Evolutionary conservation across 75 land plant genomes (phyloP).

Genomic region (Pseudotsuga menziesii): DNA sequence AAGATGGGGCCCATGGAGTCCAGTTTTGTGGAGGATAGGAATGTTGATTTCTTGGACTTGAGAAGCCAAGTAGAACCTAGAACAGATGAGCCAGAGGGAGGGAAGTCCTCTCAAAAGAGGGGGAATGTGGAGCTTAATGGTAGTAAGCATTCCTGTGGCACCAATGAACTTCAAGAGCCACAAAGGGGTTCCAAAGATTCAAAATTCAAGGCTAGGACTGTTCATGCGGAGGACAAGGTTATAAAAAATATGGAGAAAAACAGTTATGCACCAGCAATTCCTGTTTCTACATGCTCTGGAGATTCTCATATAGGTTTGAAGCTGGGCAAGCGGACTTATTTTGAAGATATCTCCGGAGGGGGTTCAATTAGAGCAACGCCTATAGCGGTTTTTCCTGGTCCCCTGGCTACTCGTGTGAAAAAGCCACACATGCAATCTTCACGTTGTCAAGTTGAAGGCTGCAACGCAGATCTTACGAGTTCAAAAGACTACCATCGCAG

Average conservation of each 20-base stretch:
- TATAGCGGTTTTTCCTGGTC: background rate
- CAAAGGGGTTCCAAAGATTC: background rate
- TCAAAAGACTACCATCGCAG: slow-evolving; percentile 72
- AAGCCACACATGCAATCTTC: slow-evolving; percentile 21
- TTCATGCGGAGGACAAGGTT: background rate
- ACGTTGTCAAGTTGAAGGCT: slow-evolving; percentile 77
- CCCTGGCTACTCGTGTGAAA: slow-evolving; percentile 23
- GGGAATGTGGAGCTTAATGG: background rate
- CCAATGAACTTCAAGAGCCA: background rate
- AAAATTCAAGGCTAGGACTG: background rate
- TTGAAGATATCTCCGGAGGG: slow-evolving; percentile 29
- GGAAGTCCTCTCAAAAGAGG: background rate
- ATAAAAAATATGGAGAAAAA: background rate
- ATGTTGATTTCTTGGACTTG: slow-evolving; percentile 3
- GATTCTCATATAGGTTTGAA: slow-evolving; percentile 57
- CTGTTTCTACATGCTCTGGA: slow-evolving; percentile 20
- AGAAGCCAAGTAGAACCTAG: background rate
- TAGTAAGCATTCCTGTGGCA: background rate
- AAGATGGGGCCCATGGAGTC: slow-evolving; percentile 1
- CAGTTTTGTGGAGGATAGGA: background rate
- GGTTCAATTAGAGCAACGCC: slow-evolving; percentile 5
- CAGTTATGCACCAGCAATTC: background rate
- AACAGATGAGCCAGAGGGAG: background rate
- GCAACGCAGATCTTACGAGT: slow-evolving; percentile 52
- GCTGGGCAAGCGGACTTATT: slow-evolving; percentile 69